Base-by-base conservation (phyloP, 1,284 basidiomycete genomes). In the Pulchroboletus neoregius region DNA sequence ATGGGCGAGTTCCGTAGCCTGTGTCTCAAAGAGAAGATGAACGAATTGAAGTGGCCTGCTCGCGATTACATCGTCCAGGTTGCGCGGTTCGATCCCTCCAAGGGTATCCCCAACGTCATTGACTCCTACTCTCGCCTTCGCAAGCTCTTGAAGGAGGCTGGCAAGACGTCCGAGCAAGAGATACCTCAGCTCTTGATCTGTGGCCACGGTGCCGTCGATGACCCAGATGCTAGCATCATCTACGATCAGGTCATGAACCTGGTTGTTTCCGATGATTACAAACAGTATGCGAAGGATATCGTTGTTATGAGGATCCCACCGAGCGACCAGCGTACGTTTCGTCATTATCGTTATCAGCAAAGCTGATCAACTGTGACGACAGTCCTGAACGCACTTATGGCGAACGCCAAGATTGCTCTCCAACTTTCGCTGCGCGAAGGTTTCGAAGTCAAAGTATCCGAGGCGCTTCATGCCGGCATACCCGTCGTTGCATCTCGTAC, bases 391-490 rank as follows among this genome's bases (percentile, higher is more conserved):
- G 80, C 82, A 9, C 71, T 90, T 50, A 79, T 91, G 81, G 77
- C 82, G 34, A 89, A 87, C 61, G 73, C 83, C 38, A 79, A 82
- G 63, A 80, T 89, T 54, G 87, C 84, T 4, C 73, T 88, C 39
- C 87, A 89, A 65, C 79, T 89, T 44, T 87, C 84, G 44, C 81
- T 80, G 45, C 87, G 90, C 50, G 91, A 94, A 70, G 91, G 91
- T 35, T 94, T 94, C 69, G 91, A 94, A 61, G 88, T 94, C 67
- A 93, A 93, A 67, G 91, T 93, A 46, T 92, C 90, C 35, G 91
- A 94, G 69, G 89, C 87, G 15, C 75, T 94, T 43, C 87, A 93
- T 66, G 80, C 87, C 26, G 86, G 87, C 54, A 86, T 87, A 51
- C 90, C 91, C 23, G 77, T 92, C 54, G 78, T 94, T 58, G 87